Base-by-base conservation (phyloP, 1,284 basidiomycete genomes). In the Apiotrichum domesticum region DNA sequence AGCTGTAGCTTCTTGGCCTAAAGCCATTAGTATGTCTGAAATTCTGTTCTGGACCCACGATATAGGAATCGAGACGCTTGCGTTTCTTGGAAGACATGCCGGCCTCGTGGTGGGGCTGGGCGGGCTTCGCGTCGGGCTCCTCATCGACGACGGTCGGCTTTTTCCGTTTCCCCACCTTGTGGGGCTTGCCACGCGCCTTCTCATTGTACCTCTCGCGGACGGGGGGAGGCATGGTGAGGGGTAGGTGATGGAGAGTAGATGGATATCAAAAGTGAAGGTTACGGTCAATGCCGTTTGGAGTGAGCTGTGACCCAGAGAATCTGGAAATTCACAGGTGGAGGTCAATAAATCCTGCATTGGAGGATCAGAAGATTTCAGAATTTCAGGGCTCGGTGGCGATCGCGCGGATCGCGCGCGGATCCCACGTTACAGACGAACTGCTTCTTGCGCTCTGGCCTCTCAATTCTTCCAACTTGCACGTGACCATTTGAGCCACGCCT, bases 41-140 rank as follows among this genome's bases (percentile, higher is more conserved):
- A 5, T 6, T 14, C n/a, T 4, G 4, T 46, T 5, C 2, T 44
- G n/a, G 10, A 82, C 69, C 85, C 85, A 74, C 77, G 55, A 76
- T 77, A 55, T 73, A 78, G 3, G 72, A 74, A 43, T 76, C 77
- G 34, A 77, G 67, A 9, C 75, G 61, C 62, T 77, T 78, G 52
- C 68, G 65, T 67, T 75, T 78, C 70, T 76, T 78, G 41, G 66
- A 67, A 40, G 69, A 73, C 73, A 75, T 77, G 45, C 65, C 67
- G 33, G 61, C 55, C 43, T 63, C 65, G 32, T 64, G 55, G 51
- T 63, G 62, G 67, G 53, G 55, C 15, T 75, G 75, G 34, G 54
- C 70, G 6, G 73, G 79, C 13, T 66, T 66, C 5, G 67, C 65
- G 14, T 65, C 64, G 35, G 76, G 73, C 13, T 71, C 73, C 10